Percentiles rank a stretch among this genome's conserved stretches.
Conservation (phyloP, 768 basidiomycete genomes). For the Phanerochaete sordida region DNA sequence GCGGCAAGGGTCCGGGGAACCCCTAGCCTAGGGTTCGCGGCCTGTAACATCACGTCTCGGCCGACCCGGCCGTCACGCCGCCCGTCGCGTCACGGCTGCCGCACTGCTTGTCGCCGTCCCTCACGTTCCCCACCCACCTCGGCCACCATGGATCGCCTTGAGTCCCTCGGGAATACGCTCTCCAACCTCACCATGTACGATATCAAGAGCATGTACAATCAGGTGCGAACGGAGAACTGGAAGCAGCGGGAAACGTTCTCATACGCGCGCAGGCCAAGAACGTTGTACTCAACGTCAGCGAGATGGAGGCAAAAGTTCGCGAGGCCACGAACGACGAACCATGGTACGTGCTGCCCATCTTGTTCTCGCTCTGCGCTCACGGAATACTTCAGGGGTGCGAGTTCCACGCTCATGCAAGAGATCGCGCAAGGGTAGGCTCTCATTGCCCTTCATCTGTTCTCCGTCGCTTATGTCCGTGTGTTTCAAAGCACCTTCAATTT, state of each 20-base stretch:
- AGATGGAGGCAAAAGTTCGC: constrained; percentile 95
- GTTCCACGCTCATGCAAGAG: constrained; percentile 96
- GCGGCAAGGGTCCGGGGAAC: not conserved
- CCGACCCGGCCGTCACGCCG: constrained; percentile 3
- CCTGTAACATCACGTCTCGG: not conserved
- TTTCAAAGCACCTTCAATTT: constrained; percentile 93
- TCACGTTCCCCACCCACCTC: constrained; percentile 13
- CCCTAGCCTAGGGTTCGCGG: not conserved
- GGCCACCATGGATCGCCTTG: constrained; percentile 72
- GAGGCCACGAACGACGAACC: constrained; percentile 98
- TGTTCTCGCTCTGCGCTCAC: not conserved
- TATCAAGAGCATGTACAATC: constrained; percentile 91
- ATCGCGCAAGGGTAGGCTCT: constrained; percentile 89
- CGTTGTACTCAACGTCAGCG: constrained; percentile 91
- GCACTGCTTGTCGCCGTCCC: constrained; percentile 9
- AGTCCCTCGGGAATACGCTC: constrained; percentile 68
- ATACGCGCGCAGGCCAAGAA: constrained; percentile 73
- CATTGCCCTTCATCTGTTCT: not conserved
- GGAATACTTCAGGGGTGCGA: constrained; percentile 74
- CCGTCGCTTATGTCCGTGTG: constrained; percentile 9
- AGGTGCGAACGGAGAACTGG: constrained; percentile 41
- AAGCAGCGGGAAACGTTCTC: not conserved
- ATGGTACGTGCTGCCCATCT: constrained; percentile 59
- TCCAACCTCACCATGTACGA: constrained; percentile 90
- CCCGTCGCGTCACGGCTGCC: constrained; percentile 1